These are phyloP conservation scores for Acanthamoeba sp. DNA, from an alignment of 208 protist species.

Conservation along the genomic window DNA sequence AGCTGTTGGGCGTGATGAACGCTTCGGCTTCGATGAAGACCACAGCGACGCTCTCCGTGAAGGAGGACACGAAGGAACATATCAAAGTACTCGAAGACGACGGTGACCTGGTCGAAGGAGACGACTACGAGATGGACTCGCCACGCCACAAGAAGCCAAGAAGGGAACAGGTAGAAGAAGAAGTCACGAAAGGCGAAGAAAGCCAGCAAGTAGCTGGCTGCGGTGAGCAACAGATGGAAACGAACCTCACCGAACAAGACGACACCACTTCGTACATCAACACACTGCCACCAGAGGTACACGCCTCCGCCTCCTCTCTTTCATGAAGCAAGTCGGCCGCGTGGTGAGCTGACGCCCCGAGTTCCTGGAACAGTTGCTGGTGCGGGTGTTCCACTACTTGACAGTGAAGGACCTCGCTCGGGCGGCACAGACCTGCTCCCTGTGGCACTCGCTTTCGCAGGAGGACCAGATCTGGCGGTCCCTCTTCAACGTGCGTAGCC, in stretches of 20 bases:
- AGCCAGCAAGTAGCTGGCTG: not conserved
- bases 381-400: conserved; percentile 31
- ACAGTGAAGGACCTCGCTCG: not conserved
- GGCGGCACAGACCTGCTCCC: not conserved
- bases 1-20: not conserved
- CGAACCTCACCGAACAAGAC: not conserved
- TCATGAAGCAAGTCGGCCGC: too few species aligned
- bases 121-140: not conserved
- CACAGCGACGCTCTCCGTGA: not conserved
- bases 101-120: not conserved
- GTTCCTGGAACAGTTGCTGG: not conserved
- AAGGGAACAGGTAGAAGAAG: not conserved
- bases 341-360: not conserved
- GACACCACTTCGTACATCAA: not conserved
- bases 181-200: not conserved
- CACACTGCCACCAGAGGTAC: conserved; percentile 6
- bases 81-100: not conserved
- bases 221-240: not conserved
- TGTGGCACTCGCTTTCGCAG: not conserved
- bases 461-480: conserved; percentile 20
- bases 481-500: not conserved
- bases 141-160: not conserved
- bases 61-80: too few species aligned
- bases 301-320: too few species aligned
- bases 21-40: not conserved